Evolutionary conservation across 2,329 filamentous ascomycete genomes (phyloP).

Genomic region (Fusarium sp.): DNA sequence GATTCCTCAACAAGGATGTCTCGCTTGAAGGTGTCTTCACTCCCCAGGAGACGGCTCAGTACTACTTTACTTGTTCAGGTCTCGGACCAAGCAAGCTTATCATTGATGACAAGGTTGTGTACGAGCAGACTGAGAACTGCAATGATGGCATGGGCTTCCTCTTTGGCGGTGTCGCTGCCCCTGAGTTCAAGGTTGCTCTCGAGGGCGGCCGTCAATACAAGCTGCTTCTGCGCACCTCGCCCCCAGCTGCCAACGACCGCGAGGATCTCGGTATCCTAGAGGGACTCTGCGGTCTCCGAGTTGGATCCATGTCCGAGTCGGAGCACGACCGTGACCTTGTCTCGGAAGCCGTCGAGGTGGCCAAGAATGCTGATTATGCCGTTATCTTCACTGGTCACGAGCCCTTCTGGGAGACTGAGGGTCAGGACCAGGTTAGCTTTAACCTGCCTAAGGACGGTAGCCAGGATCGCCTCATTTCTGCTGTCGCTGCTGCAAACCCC

Average conservation of each 20-base stretch:
- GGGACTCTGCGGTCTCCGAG: constrained; percentile 46
- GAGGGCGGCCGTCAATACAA: constrained; percentile 48
- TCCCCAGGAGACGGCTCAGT: constrained; percentile 44
- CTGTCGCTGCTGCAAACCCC: constrained; percentile 67
- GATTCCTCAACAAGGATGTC: constrained; percentile 41
- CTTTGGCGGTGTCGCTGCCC: constrained; percentile 45
- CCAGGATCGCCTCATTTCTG: constrained; percentile 69
- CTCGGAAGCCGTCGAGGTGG: constrained; percentile 66
- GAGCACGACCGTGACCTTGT: constrained; percentile 52
- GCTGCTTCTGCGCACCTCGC: constrained; percentile 45
- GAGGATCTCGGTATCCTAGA: constrained; percentile 48
- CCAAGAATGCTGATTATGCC: constrained; percentile 71
- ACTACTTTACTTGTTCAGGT: constrained; percentile 49
- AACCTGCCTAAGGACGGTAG: constrained; percentile 71
- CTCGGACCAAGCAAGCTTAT: constrained; percentile 47
- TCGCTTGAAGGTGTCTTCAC: constrained; percentile 48
- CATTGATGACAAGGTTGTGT: constrained; percentile 47
- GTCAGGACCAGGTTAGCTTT: constrained; percentile 77
- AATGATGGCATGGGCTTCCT: constrained; percentile 51
- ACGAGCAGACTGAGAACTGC: constrained; percentile 47
- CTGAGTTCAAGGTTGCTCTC: constrained; percentile 46
- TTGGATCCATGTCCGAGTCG: constrained; percentile 47
- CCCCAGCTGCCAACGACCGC: constrained; percentile 37
- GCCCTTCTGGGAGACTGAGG: constrained; percentile 60
- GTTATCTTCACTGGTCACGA: constrained; percentile 68